A percentile compares a stretch with the other conserved stretches of the same genome.
phyloP scores from a whole-genome alignment of 345 rosid genomes.

The Populus ilicifolia region DNA sequence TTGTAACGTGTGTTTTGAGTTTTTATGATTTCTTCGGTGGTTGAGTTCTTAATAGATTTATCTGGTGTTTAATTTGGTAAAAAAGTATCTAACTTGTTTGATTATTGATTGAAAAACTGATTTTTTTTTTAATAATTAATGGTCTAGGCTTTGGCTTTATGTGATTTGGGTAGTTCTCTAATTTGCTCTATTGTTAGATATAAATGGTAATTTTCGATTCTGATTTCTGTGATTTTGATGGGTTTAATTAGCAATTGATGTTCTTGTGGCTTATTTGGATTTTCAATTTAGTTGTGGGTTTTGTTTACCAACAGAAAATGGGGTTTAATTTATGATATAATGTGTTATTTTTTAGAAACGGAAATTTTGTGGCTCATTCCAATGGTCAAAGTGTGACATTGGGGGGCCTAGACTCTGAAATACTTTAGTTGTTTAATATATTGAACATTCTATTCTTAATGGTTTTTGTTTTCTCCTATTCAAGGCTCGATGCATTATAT shows the following conservation, averaged over 20 bases:
- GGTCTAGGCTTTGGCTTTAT: neutral
- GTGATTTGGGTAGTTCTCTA: neutral
- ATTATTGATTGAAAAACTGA: neutral
- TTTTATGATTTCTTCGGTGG: neutral
- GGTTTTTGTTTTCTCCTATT: neutral
- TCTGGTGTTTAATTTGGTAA: neutral
- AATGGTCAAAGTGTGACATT: neutral
- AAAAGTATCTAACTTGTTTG: neutral
- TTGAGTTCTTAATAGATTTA: neutral
- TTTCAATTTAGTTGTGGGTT: neutral
- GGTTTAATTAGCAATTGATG: neutral
- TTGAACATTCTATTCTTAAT: neutral
- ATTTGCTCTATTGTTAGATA: neutral
- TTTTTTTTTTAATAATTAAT: neutral
- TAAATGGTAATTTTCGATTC: neutral
- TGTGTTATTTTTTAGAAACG: neutral
- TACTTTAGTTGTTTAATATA: neutral
- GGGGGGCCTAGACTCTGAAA: neutral
- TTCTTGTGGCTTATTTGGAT: neutral
- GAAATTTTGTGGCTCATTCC: neutral
- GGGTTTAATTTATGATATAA: neutral
- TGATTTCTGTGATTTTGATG: neutral
- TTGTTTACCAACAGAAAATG: neutral
- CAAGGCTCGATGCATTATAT: neutral
- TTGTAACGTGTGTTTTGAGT: neutral